These are phyloP conservation scores for Trichosporon sp. DNA, from an alignment of 1,284 basidiomycete genomes.

Conservation along the genomic window DNA sequence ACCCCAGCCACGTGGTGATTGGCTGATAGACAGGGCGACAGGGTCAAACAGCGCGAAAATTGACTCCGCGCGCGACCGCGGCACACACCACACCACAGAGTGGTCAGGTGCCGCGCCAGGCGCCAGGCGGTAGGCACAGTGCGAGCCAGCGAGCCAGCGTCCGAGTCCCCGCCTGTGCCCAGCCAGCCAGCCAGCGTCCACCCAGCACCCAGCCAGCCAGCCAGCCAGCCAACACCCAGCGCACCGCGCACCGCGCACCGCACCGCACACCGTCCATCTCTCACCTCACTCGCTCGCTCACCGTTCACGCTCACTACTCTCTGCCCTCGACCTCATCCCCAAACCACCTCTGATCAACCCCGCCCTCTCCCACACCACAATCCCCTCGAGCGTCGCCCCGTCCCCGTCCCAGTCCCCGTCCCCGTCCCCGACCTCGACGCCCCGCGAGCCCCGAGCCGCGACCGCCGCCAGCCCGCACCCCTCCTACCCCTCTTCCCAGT, in stretches of 20 bases:
- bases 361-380: too few relatives aligned
- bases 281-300: background rate
- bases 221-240: background rate
- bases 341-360: too few relatives aligned
- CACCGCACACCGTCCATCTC: background rate
- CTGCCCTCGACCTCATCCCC: too few relatives aligned
- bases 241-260: background rate
- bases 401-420: too few relatives aligned
- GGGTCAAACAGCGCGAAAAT: background rate
- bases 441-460: background rate
- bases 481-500: background rate
- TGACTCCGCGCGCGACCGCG: background rate
- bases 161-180: background rate
- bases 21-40: background rate
- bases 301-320: too few relatives aligned
- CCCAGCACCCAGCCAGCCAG: background rate
- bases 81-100: too few relatives aligned
- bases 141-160: background rate
- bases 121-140: too few relatives aligned
- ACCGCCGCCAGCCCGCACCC: background rate
- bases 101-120: background rate
- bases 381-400: too few relatives aligned
- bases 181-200: background rate
- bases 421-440: background rate
- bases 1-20: too few relatives aligned